Conservation (phyloP, 768 basidiomycete species). For the Serendipita sp. region DNA sequence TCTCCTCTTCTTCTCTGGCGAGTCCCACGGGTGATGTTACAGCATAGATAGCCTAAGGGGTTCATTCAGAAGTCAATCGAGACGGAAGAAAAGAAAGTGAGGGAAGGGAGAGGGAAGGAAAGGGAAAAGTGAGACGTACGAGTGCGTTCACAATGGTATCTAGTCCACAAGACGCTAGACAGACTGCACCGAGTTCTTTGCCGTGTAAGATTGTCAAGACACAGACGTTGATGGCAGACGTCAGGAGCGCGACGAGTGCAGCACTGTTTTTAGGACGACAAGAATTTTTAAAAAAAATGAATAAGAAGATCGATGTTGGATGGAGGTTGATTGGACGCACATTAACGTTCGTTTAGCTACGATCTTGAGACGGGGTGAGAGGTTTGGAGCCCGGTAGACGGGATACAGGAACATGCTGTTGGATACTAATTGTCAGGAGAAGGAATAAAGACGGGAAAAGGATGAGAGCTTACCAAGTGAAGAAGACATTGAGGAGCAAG, state of each 20-base stretch:
- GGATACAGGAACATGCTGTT: slow-evolving; percentile 30
- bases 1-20: too few relatives aligned
- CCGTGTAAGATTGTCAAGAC: slow-evolving; percentile 33
- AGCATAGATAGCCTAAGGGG: too few relatives aligned
- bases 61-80: too few relatives aligned
- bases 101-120: neutral
- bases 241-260: slow-evolving; percentile 30
- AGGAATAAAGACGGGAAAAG: neutral
- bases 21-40: too few relatives aligned
- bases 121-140: neutral
- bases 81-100: neutral
- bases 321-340: slow-evolving; percentile 16
- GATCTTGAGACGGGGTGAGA: slow-evolving; percentile 21
- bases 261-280: slow-evolving; percentile 20
- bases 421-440: neutral
- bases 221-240: slow-evolving; percentile 31
- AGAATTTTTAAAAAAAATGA: too few relatives aligned
- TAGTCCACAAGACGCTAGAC: slow-evolving; percentile 26
- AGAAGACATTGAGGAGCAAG: slow-evolving; percentile 23
- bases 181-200: slow-evolving; percentile 32
- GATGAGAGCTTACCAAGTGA: slow-evolving; percentile 3
- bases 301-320: neutral
- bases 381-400: slow-evolving; percentile 22
- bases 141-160: neutral
- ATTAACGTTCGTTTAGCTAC: slow-evolving; percentile 29